phyloP scores from a whole-genome alignment of 2,329 filamentous ascomycete species.

The Mycosphaerella sp. region DNA sequence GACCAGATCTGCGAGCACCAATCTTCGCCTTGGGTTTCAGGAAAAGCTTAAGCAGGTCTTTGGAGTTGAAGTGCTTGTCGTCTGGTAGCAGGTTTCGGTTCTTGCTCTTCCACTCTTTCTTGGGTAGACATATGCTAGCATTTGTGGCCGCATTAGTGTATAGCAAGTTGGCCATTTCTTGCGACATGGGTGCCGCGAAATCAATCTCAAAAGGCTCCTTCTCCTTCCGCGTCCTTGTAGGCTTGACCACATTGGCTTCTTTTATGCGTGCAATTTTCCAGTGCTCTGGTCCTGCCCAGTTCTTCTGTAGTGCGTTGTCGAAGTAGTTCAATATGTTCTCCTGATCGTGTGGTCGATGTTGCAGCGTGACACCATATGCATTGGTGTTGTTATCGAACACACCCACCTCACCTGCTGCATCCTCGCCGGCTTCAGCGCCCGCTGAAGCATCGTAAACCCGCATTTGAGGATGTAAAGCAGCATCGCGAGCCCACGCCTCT shows the following conservation, averaged over 20 bases:
- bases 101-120: slow-evolving; percentile 93
- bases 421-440: slow-evolving; percentile 50
- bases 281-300: slow-evolving; percentile 97
- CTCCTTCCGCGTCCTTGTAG: slow-evolving; percentile 79
- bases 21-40: slow-evolving; percentile 88
- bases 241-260: slow-evolving; percentile 52
- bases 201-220: slow-evolving; percentile 96
- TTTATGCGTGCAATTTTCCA: slow-evolving; percentile 97
- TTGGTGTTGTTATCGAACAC: slow-evolving; percentile 57
- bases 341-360: slow-evolving; percentile 61
- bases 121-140: slow-evolving; percentile 75
- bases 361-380: slow-evolving; percentile 74
- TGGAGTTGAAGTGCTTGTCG: slow-evolving; percentile 97
- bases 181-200: slow-evolving; percentile 69
- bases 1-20: slow-evolving; percentile 54
- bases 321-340: slow-evolving; percentile 98
- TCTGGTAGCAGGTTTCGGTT: slow-evolving; percentile 89
- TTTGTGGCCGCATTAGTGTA: slow-evolving; percentile 78
- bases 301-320: slow-evolving; percentile 91
- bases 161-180: slow-evolving; percentile 64
- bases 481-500: slow-evolving; percentile 89
- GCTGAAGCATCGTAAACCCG: slow-evolving; percentile 62
- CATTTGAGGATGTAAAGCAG: slow-evolving; percentile 78
- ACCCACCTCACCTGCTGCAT: slow-evolving; percentile 42
- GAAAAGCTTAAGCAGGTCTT: slow-evolving; percentile 81